These are phyloP conservation scores for Gossypium sturtianum DNA, from an alignment of 345 rosid genomes.

Conservation along the genomic window DNA sequence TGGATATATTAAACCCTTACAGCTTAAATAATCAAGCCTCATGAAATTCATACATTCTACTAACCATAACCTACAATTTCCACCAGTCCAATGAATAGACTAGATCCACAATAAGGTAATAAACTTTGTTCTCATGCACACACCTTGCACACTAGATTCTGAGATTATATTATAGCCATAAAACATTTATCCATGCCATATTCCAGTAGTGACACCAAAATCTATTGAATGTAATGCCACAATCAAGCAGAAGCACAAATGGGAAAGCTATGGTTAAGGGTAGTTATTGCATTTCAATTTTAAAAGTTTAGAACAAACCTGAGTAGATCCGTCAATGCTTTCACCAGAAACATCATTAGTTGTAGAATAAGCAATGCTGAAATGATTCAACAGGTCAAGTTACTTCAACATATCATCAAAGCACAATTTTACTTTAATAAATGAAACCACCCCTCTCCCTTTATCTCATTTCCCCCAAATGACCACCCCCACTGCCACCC, in stretches of 20 bases:
- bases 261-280: no score
- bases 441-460: background rate
- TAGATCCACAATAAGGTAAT: background rate
- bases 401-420: no score
- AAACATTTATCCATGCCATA: no score
- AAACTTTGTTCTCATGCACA: background rate
- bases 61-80: background rate
- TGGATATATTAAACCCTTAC: background rate
- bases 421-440: background rate
- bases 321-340: constrained; percentile 38
- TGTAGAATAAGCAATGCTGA: no score
- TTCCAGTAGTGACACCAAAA: no score
- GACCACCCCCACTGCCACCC: no score
- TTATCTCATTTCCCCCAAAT: background rate
- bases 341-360: no score
- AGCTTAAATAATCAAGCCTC: background rate
- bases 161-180: background rate
- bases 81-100: constrained; percentile 1
- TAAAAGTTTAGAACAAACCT: constrained; percentile 32
- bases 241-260: no score
- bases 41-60: background rate
- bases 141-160: background rate
- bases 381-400: no score
- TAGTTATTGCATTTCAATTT: background rate
- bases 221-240: no score